Percentiles rank a stretch among this genome's conserved stretches.
These are phyloP conservation scores for Tulasnella sp. DNA, from an alignment of 768 basidiomycete genomes.

Conservation along the genomic window DNA sequence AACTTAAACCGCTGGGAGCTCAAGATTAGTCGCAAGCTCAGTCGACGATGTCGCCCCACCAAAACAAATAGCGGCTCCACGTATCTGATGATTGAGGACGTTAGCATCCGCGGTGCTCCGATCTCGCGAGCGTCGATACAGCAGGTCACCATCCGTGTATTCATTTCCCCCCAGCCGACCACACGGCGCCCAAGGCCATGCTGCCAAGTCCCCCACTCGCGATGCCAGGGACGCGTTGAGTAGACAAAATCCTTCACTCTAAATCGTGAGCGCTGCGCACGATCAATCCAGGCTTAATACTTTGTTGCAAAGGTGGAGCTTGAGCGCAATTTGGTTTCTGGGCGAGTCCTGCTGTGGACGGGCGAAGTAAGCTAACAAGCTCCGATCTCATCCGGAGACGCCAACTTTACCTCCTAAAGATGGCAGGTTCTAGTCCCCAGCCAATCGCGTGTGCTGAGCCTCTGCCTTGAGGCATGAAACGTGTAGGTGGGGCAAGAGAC, in stretches of 20 bases:
- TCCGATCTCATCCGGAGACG: conserved; percentile 21
- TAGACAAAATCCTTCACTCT: background rate
- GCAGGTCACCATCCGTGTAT: background rate
- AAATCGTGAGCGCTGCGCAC: background rate
- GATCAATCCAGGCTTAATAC: conserved; percentile 3
- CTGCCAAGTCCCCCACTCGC: background rate
- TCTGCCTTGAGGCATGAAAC: conserved; percentile 5
- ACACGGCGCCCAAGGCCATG: background rate
- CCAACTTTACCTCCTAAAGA: conserved; percentile 12
- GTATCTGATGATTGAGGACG: background rate
- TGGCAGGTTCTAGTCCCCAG: background rate
- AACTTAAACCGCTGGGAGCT: conserved; percentile 3
- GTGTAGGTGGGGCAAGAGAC: conserved; percentile 13
- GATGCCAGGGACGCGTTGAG: background rate
- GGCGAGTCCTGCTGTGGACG: background rate
- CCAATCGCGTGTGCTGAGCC: background rate
- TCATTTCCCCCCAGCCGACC: conserved; percentile 11
- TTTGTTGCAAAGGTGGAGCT: conserved; percentile 7
- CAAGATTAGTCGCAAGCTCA: conserved; percentile 7
- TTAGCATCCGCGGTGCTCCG: background rate
- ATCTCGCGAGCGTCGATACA: conserved; percentile 17
- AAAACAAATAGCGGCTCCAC: conserved; percentile 12
- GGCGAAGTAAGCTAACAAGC: conserved; percentile 5
- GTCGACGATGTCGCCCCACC: background rate
- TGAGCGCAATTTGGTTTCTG: background rate